Percentiles rank a stretch among this genome's conserved stretches.
Conservation (phyloP, 371 early-diverging fungal genomes). For the Blakeslea trispora region DNA sequence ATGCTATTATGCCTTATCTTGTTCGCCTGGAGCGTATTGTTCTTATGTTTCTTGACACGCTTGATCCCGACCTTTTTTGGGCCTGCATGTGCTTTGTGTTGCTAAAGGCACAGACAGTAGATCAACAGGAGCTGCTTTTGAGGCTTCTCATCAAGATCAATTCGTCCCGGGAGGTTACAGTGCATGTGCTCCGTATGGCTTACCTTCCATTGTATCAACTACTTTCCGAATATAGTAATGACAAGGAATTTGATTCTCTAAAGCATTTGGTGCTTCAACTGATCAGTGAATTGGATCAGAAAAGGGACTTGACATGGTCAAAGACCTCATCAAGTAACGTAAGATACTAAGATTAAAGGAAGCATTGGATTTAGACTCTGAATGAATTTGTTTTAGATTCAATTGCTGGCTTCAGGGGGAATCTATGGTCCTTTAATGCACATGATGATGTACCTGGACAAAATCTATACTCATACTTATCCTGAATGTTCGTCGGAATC, state of each 20-base stretch:
- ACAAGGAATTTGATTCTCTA: conserved; percentile 5
- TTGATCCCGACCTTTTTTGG: conserved; percentile 32
- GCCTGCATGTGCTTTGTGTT: conserved; percentile 42
- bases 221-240: conserved; percentile 44
- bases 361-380: conserved; percentile 6
- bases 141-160: conserved; percentile 32
- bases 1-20: conserved; percentile 8
- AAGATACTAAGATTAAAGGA: neutral
- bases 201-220: conserved; percentile 59
- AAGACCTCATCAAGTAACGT: neutral
- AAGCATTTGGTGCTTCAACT: neutral
- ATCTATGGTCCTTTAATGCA: conserved; percentile 1
- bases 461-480: neutral
- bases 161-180: neutral
- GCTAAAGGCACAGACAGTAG: conserved; percentile 47
- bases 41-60: neutral
- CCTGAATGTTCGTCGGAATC: no score
- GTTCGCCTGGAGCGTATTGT: conserved; percentile 12
- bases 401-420: no score
- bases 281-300: conserved; percentile 5
- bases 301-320: neutral
- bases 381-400: no score
- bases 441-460: conserved; percentile 8
- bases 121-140: conserved; percentile 47
- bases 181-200: conserved; percentile 36